phyloP scores from a whole-genome alignment of 306 rosid species.

The Begonia fuchsioides region DNA sequence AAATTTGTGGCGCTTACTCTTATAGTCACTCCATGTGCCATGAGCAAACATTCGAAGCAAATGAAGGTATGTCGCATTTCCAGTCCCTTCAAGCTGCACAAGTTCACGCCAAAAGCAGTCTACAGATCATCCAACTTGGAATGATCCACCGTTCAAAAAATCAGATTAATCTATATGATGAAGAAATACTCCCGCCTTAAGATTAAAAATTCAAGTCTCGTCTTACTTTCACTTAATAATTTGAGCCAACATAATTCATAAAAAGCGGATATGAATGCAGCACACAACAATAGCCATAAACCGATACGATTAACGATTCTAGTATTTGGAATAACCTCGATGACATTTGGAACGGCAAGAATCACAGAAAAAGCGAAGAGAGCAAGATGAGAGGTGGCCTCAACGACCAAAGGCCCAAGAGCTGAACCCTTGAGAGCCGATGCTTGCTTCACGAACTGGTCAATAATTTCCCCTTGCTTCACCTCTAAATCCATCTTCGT shows the following conservation, averaged over 20 bases:
- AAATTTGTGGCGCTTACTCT: constrained; percentile 33
- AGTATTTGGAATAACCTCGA: constrained; percentile 33
- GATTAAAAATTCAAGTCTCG: no score
- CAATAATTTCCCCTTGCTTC: constrained; percentile 69
- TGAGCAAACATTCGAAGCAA: constrained; percentile 73
- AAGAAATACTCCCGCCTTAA: no score
- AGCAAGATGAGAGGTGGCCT: constrained; percentile 72
- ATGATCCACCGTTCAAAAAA: no score
- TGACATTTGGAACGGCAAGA: constrained; percentile 55
- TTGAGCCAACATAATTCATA: background rate
- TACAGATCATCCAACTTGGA: no score
- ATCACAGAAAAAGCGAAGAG: constrained; percentile 88
- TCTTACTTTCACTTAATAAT: no score
- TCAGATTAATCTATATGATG: no score
- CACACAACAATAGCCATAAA: no score
- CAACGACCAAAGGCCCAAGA: constrained; percentile 34
- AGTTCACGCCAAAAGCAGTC: background rate
- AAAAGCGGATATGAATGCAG: background rate
- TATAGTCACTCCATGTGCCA: constrained; percentile 91
- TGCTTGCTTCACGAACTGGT: constrained; percentile 63
- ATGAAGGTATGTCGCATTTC: constrained; percentile 45
- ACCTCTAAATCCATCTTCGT: constrained; percentile 85
- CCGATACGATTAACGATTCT: no score
- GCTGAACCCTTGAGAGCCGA: constrained; percentile 36
- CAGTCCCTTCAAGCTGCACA: constrained; percentile 64